Evolutionary conservation across 2,329 filamentous ascomycete genomes (phyloP).

Genomic region (Fusarium sp.): DNA sequence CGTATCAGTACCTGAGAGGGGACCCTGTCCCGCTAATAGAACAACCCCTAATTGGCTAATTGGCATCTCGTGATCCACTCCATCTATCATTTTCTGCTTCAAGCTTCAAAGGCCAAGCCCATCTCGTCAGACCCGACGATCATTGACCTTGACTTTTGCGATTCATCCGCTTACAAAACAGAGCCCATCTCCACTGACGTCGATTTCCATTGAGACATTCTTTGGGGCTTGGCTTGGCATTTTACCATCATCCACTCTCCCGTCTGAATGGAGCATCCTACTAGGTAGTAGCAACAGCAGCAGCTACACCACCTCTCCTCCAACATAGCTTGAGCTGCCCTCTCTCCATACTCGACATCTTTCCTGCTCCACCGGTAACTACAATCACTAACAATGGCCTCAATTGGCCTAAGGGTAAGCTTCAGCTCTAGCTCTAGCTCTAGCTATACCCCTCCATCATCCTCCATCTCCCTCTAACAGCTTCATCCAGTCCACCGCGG

Average conservation of each 20-base stretch:
- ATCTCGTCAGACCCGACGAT: constrained; percentile 26
- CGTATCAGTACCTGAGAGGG: constrained; percentile 38
- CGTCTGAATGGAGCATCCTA: constrained; percentile 26
- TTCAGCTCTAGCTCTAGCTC: constrained; percentile 5
- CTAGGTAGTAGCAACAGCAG: constrained; percentile 22
- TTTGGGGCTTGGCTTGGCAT: neutral
- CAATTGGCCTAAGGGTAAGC: constrained; percentile 43
- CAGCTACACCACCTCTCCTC: constrained; percentile 9
- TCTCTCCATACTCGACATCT: neutral
- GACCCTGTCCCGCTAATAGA: constrained; percentile 28
- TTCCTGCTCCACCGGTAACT: neutral
- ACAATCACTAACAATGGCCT: constrained; percentile 29
- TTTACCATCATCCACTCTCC: too few relatives aligned
- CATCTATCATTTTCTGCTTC: constrained; percentile 16
- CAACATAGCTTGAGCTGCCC: constrained; percentile 36
- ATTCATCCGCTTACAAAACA: constrained; percentile 23
- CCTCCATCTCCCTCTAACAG: constrained; percentile 16
- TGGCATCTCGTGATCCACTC: constrained; percentile 27
- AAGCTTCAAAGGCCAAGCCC: constrained; percentile 18
- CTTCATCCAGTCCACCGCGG: constrained; percentile 31
- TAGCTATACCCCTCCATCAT: neutral
- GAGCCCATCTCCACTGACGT: constrained; percentile 31
- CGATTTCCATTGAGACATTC: constrained; percentile 7
- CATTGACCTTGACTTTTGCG: constrained; percentile 4
- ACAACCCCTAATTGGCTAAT: constrained; percentile 26